phyloP scores from a whole-genome alignment of 164 flowering plant species.

The Nelumbo lutea region DNA sequence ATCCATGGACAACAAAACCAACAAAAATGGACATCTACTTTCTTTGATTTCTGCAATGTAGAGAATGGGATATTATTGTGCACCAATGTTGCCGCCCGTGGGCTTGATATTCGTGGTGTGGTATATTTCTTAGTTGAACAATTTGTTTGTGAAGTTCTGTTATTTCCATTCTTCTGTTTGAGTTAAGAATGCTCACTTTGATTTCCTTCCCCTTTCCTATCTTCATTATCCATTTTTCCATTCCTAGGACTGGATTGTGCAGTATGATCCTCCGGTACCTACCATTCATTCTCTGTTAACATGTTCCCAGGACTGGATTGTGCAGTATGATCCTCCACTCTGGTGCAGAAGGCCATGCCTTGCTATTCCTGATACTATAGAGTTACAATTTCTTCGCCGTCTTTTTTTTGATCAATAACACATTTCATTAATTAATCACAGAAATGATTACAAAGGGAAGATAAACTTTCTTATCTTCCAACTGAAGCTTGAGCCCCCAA shows the following conservation, averaged over 20 bases:
- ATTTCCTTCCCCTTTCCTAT: background rate
- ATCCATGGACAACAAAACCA: conserved; percentile 94
- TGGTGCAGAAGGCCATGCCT: conserved; percentile 83
- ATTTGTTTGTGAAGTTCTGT: background rate
- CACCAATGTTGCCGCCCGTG: conserved; percentile 97
- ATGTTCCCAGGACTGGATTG: conserved; percentile 83
- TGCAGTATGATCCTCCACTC: conserved; percentile 98
- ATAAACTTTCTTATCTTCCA: no score
- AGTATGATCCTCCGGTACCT: conserved; percentile 98
- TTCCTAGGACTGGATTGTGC: conserved; percentile 92
- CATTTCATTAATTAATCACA: no score
- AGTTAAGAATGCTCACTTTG: background rate
- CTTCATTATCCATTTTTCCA: background rate
- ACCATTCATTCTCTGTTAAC: background rate
- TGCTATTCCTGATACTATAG: conserved; percentile 85
- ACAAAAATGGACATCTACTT: conserved; percentile 74
- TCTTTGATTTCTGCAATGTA: conserved; percentile 79
- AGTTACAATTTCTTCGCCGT: conserved; percentile 54
- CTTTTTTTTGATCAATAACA: no score
- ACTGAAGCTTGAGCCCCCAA: no score
- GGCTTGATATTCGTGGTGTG: conserved; percentile 91
- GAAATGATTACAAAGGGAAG: no score
- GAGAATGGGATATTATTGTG: conserved; percentile 84
- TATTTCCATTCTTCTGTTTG: background rate
- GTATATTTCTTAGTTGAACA: conserved; percentile 30